Percentiles rank a stretch among this genome's conserved stretches.
These are phyloP conservation scores for Sporothrix globosa DNA, from an alignment of 2,329 filamentous ascomycete species.

Conservation along the genomic window DNA sequence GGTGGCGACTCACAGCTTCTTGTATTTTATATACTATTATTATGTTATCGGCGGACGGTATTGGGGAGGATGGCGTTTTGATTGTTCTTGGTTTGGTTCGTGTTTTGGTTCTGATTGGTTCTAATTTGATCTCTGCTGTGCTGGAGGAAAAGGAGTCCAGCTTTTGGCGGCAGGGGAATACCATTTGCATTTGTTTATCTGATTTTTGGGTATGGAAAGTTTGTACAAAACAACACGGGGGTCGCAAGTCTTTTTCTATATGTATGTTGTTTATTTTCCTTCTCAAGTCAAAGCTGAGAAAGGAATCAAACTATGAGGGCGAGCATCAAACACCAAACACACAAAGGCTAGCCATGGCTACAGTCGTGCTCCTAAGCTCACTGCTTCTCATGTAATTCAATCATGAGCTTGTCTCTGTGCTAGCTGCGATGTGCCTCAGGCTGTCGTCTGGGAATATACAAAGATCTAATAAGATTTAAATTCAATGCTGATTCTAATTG, in stretches of 20 bases:
- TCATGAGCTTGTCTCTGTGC: too few species aligned
- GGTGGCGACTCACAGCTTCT: neutral
- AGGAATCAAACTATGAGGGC: too few species aligned
- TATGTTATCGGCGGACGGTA: neutral
- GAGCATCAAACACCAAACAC: too few species aligned
- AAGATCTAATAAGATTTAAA: too few species aligned
- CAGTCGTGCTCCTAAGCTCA: too few species aligned
- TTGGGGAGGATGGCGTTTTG: neutral
- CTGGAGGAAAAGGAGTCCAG: neutral
- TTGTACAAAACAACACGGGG: neutral
- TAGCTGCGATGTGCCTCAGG: too few species aligned
- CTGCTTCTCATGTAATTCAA: too few species aligned
- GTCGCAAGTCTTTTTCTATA: too few species aligned
- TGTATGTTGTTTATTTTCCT: neutral
- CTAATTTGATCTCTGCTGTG: neutral
- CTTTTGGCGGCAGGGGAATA: neutral
- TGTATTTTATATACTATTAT: neutral
- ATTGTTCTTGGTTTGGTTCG: neutral
- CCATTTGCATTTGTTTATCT: neutral
- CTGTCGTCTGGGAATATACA: too few species aligned
- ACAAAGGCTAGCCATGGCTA: too few species aligned
- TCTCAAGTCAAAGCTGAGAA: too few species aligned
- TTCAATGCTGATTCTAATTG: too few species aligned
- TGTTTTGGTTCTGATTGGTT: neutral
- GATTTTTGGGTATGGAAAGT: neutral